Percentiles rank a stretch among this genome's conserved stretches.
Conservation (phyloP, 129 eudicot species). For the Rutidosis leptorrhynchoides region DNA sequence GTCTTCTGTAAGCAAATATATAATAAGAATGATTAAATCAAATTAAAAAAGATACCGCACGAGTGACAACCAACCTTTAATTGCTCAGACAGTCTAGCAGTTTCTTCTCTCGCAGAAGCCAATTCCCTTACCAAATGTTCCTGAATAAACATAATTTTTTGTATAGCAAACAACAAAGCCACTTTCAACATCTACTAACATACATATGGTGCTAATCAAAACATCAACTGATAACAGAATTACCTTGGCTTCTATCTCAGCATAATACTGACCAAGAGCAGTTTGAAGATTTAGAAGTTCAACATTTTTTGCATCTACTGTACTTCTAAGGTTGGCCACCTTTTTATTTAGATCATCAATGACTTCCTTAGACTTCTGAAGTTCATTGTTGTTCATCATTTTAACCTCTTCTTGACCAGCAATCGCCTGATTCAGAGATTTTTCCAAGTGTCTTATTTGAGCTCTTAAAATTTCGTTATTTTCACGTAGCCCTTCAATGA, state of each 20-base stretch:
- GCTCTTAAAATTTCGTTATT: constrained; percentile 58
- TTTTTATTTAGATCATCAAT: constrained; percentile 72
- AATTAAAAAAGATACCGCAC: neutral
- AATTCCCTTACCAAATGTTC: constrained; percentile 80
- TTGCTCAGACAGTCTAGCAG: constrained; percentile 54
- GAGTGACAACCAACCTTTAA: constrained; percentile 49
- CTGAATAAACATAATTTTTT: constrained; percentile 35
- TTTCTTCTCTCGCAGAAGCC: constrained; percentile 71
- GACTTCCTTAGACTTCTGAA: constrained; percentile 66
- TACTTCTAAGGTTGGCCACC: constrained; percentile 48
- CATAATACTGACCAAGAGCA: constrained; percentile 97
- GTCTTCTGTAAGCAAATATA: constrained; percentile 11
- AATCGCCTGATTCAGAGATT: constrained; percentile 72
- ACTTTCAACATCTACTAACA: constrained; percentile 13
- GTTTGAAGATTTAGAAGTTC: constrained; percentile 92
- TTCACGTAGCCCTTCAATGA: constrained; percentile 76
- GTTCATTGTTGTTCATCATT: constrained; percentile 50
- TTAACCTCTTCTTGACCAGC: constrained; percentile 68
- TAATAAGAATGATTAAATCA: neutral
- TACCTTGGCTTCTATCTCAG: constrained; percentile 98
- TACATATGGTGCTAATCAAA: constrained; percentile 12
- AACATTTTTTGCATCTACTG: constrained; percentile 71
- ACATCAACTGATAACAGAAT: constrained; percentile 1
- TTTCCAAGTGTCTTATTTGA: constrained; percentile 70
- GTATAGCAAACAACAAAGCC: constrained; percentile 9